Percentiles rank a stretch among this genome's conserved stretches.
These are phyloP conservation scores for Pleurotus pulmonarius DNA, from an alignment of 768 basidiomycete genomes.

Conservation along the genomic window DNA sequence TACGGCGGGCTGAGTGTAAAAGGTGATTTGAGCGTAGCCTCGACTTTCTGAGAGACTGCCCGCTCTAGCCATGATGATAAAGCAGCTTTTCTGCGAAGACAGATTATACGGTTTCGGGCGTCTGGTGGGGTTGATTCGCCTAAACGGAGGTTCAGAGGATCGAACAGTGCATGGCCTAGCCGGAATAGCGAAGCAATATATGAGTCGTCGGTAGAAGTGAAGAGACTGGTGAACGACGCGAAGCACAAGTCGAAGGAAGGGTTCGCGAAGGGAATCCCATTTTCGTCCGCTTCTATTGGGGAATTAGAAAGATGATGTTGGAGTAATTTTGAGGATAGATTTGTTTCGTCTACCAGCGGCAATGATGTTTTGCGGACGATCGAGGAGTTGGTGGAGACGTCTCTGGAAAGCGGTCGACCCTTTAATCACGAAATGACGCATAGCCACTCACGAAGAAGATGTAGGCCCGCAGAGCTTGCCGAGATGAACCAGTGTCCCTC, in stretches of 20 bases:
- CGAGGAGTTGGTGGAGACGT: conserved; percentile 54
- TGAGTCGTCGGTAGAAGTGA: conserved; percentile 65
- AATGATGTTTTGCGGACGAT: conserved; percentile 48
- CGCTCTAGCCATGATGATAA: conserved; percentile 84
- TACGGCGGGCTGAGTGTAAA: conserved; percentile 40
- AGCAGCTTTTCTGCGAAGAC: conserved; percentile 72
- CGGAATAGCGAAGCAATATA: conserved; percentile 81
- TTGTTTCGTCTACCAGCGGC: conserved; percentile 31
- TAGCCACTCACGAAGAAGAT: conserved; percentile 45
- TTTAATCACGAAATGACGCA: conserved; percentile 23
- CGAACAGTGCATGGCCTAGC: conserved; percentile 88
- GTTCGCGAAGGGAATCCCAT: conserved; percentile 64
- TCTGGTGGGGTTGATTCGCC: conserved; percentile 52
- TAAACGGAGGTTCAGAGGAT: conserved; percentile 69
- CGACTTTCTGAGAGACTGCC: conserved; percentile 66
- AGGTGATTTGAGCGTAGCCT: conserved; percentile 60
- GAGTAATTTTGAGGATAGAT: conserved; percentile 58
- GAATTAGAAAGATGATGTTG: conserved; percentile 76
- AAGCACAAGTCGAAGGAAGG: conserved; percentile 68
- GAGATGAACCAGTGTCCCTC: conserved; percentile 69
- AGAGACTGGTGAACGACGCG: conserved; percentile 69
- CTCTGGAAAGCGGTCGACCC: not conserved
- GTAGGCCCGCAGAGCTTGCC: conserved; percentile 68
- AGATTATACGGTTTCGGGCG: conserved; percentile 53
- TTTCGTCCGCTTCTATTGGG: conserved; percentile 65